A percentile compares a stretch with the other conserved stretches of the same genome.
These are phyloP conservation scores for Botryobasidium botryosum DNA, from an alignment of 768 basidiomycete genomes.

Conservation along the genomic window DNA sequence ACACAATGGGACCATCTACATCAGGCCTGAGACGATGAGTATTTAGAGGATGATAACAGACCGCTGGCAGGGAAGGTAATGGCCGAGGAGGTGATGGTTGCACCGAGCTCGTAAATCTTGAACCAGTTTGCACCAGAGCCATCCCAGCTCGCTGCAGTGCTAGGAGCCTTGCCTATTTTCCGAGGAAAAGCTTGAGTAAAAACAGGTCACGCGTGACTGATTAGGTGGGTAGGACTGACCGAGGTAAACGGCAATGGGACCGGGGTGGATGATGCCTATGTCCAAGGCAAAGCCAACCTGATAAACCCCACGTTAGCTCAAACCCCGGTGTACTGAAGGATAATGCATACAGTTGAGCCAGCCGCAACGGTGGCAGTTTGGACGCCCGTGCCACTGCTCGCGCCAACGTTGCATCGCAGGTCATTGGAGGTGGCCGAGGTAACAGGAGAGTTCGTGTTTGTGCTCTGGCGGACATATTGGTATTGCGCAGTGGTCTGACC, in stretches of 20 bases:
- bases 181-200: too few species aligned
- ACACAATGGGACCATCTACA: too few species aligned
- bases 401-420: slow-evolving; percentile 3
- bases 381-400: background rate
- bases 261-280: background rate
- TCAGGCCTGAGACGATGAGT: too few species aligned
- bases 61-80: too few species aligned
- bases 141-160: slow-evolving; percentile 7
- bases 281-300: background rate
- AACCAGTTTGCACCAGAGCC: slow-evolving; percentile 6
- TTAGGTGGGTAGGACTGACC: too few species aligned
- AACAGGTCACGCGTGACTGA: too few species aligned
- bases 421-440: slow-evolving; percentile 1
- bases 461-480: too few species aligned
- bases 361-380: slow-evolving; percentile 1
- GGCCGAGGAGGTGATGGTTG: too few species aligned
- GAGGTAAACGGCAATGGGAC: background rate
- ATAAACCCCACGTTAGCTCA: background rate
- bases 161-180: too few species aligned
- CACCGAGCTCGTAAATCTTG: background rate
- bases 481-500: too few species aligned
- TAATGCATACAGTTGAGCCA: slow-evolving; percentile 2
- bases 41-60: too few species aligned
- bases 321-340: background rate
- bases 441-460: slow-evolving; percentile 6